Conservation (phyloP, 805 yeast species). For the Cyberlindnera euphorbiiphila region DNA sequence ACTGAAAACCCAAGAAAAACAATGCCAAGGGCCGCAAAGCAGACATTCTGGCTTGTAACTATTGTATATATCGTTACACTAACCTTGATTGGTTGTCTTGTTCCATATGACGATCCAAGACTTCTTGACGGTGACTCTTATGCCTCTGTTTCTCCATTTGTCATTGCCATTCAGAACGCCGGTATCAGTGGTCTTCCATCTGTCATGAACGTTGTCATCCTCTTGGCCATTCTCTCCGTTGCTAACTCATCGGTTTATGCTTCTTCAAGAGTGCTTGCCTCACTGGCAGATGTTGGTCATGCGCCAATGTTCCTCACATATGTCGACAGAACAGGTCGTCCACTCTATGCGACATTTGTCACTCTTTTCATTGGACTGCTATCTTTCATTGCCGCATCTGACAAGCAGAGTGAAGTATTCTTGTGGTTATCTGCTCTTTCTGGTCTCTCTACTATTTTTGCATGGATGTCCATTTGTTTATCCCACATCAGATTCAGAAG, state of each 20-base stretch:
- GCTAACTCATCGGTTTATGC: constrained; percentile 73
- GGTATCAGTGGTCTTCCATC: constrained; percentile 63
- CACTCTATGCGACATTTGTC: constrained; percentile 51
- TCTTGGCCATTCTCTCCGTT: constrained; percentile 64
- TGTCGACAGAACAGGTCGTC: constrained; percentile 66
- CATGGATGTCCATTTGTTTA: constrained; percentile 59
- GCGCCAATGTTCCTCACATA: constrained; percentile 57
- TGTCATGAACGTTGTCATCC: constrained; percentile 64
- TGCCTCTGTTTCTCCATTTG: constrained; percentile 74
- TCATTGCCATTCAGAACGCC: constrained; percentile 61
- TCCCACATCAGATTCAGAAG: constrained; percentile 61
- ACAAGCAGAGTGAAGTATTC: constrained; percentile 51
- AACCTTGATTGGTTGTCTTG: constrained; percentile 59
- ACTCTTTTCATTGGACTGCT: constrained; percentile 53
- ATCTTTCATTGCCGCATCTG: constrained; percentile 54
- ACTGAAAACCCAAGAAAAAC: constrained; percentile 61
- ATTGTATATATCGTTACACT: constrained; percentile 59
- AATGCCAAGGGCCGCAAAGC: constrained; percentile 72
- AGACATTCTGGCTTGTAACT: constrained; percentile 76
- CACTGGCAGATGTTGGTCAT: constrained; percentile 60
- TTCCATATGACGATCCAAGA: constrained; percentile 56
- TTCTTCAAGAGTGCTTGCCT: constrained; percentile 60
- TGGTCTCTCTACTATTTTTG: constrained; percentile 59
- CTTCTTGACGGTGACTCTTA: constrained; percentile 46
- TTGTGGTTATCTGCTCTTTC: constrained; percentile 62